phyloP scores from a whole-genome alignment of 192 early-diverging fungal genomes.

The Backusella morwellensis region DNA sequence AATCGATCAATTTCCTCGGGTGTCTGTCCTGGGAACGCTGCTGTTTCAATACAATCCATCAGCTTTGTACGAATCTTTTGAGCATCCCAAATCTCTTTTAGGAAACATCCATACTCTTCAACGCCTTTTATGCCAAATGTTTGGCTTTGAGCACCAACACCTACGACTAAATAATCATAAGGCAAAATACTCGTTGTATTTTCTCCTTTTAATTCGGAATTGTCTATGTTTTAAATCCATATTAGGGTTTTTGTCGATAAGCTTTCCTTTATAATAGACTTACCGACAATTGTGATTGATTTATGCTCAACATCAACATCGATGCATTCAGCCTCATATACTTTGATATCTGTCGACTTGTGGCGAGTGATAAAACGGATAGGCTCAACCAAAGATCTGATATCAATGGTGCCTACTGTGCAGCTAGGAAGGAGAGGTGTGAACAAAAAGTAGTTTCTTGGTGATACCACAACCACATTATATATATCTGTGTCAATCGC shows the following conservation, averaged over 20 bases:
- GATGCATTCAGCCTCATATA: slow-evolving; percentile 88
- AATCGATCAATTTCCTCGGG: slow-evolving; percentile 69
- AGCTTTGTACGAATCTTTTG: slow-evolving; percentile 71
- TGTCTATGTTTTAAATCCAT: slow-evolving; percentile 40
- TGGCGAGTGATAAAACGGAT: slow-evolving; percentile 83
- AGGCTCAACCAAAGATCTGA: slow-evolving; percentile 84
- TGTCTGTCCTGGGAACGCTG: slow-evolving; percentile 69
- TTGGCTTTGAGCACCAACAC: slow-evolving; percentile 72
- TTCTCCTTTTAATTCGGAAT: slow-evolving; percentile 67
- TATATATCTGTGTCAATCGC: background rate
- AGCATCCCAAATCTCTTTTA: slow-evolving; percentile 78
- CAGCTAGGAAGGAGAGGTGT: slow-evolving; percentile 63
- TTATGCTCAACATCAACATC: slow-evolving; percentile 79
- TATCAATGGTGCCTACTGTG: slow-evolving; percentile 88
- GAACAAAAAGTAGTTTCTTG: slow-evolving; percentile 4
- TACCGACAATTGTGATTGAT: slow-evolving; percentile 71
- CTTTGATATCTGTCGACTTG: slow-evolving; percentile 80
- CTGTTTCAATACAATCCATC: slow-evolving; percentile 73
- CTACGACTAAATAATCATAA: slow-evolving; percentile 78
- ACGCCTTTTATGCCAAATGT: slow-evolving; percentile 84
- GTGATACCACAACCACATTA: background rate
- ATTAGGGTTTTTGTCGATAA: background rate
- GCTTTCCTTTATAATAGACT: background rate
- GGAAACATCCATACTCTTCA: slow-evolving; percentile 69
- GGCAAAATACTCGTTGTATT: slow-evolving; percentile 53